Evolutionary conservation across 352 stramenopile genomes (phyloP).

Genomic region (Globisporangium cystogenes): DNA sequence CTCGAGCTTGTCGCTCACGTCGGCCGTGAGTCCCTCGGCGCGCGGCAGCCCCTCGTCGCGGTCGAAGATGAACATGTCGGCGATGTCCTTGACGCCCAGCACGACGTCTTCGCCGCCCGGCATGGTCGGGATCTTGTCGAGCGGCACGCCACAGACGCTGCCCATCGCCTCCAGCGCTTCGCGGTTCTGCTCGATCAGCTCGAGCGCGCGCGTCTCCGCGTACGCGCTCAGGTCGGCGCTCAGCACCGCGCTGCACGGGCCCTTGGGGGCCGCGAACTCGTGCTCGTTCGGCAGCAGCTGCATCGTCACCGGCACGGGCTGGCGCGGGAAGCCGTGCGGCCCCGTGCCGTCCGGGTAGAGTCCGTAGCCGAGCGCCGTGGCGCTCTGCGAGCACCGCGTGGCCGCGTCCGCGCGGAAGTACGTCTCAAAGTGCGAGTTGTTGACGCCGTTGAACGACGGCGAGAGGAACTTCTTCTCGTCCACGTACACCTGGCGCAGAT

Average conservation of each 20-base stretch:
- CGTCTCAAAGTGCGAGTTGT: constrained; percentile 52
- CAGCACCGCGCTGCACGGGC: constrained; percentile 51
- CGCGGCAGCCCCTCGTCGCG: constrained; percentile 51
- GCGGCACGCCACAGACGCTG: constrained; percentile 61
- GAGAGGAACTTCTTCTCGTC: constrained; percentile 55
- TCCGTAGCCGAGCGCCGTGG: constrained; percentile 55
- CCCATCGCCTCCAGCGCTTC: constrained; percentile 29
- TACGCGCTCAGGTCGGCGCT: constrained; percentile 49
- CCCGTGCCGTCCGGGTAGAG: constrained; percentile 67
- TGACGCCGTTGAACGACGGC: constrained; percentile 59
- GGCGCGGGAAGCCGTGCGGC: constrained; percentile 41
- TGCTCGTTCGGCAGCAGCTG: constrained; percentile 71
- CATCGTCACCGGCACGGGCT: constrained; percentile 75
- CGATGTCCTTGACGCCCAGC: constrained; percentile 60
- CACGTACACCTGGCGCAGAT: constrained; percentile 70
- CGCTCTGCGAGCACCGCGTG: constrained; percentile 63
- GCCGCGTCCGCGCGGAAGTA: constrained; percentile 72
- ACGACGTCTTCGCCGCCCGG: constrained; percentile 28
- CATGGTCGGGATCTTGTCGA: constrained; percentile 35
- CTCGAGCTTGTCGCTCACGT: constrained; percentile 38
- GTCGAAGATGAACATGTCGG: constrained; percentile 72
- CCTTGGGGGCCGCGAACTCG: constrained; percentile 78
- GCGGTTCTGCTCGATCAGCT: constrained; percentile 36
- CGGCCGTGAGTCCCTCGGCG: constrained; percentile 34
- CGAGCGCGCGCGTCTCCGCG: constrained; percentile 20